Evolutionary conservation across 768 basidiomycete genomes (phyloP).

Genomic region (Cystoderma amianthinum): DNA sequence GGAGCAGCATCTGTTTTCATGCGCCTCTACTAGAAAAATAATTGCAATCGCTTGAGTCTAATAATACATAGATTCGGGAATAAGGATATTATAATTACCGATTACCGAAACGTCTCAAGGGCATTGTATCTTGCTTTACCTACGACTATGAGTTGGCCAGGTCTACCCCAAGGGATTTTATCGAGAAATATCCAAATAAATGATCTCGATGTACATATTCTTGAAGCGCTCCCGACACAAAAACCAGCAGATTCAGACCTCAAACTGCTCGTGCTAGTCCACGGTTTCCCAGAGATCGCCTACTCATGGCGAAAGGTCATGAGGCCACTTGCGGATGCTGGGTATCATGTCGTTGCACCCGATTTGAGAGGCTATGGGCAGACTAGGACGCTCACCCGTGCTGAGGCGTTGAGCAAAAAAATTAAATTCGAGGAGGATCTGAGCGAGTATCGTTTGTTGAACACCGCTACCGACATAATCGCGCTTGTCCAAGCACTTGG

Average conservation of each 20-base stretch:
- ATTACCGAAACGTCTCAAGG: no score
- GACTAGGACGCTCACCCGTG: constrained; percentile 14
- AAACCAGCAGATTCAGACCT: constrained; percentile 12
- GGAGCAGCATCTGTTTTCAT: no score
- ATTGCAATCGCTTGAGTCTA: no score
- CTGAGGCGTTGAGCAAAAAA: constrained; percentile 7
- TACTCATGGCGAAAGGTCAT: constrained; percentile 62
- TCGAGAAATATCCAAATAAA: constrained; percentile 35
- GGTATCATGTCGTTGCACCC: constrained; percentile 58
- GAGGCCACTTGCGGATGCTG: constrained; percentile 36
- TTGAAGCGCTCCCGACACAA: constrained; percentile 34
- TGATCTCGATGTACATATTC: constrained; percentile 44
- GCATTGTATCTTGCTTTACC: no score
- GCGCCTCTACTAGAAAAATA: no score
- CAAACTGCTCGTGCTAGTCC: constrained; percentile 50
- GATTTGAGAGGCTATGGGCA: constrained; percentile 54
- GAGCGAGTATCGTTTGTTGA: constrained; percentile 41
- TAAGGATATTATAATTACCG: no score
- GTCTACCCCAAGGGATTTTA: constrained; percentile 20
- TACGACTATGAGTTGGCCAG: constrained; percentile 3
- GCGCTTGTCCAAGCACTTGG: constrained; percentile 46
- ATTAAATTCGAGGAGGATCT: constrained; percentile 42
- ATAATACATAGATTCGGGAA: no score
- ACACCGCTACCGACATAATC: constrained; percentile 43
- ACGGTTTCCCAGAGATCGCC: constrained; percentile 63